These are phyloP conservation scores for Trichoderma gamsii DNA, from an alignment of 495 filamentous ascomycete genomes.

Conservation along the genomic window DNA sequence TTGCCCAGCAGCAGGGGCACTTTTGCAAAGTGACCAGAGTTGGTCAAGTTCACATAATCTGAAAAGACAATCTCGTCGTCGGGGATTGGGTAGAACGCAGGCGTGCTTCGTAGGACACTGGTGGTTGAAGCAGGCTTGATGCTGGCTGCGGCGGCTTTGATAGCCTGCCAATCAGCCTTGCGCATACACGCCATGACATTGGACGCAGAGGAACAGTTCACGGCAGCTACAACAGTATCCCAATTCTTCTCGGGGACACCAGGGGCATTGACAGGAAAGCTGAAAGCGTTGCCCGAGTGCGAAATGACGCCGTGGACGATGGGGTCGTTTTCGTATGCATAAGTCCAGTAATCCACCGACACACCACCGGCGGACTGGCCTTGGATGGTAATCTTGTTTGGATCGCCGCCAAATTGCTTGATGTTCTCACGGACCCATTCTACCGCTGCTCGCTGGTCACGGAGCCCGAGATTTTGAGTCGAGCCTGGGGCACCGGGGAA, in stretches of 20 bases:
- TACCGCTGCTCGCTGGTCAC: constrained; percentile 58
- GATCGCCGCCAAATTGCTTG: constrained; percentile 54
- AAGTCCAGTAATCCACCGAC: constrained; percentile 48
- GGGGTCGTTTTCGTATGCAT: constrained; percentile 41
- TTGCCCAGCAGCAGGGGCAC: constrained; percentile 31
- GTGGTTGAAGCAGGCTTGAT: constrained; percentile 22
- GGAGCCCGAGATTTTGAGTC: constrained; percentile 54
- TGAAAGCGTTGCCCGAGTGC: constrained; percentile 48
- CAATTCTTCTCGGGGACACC: constrained; percentile 24
- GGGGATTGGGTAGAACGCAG: constrained; percentile 41
- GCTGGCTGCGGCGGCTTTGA: constrained; percentile 29
- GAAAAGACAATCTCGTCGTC: constrained; percentile 43
- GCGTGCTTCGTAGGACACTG: constrained; percentile 18
- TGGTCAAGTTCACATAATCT: constrained; percentile 31
- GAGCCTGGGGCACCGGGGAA: constrained; percentile 43
- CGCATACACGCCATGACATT: constrained; percentile 44
- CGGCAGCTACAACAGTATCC: constrained; percentile 31
- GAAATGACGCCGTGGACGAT: constrained; percentile 44
- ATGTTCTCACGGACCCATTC: constrained; percentile 55
- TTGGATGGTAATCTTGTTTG: constrained; percentile 45
- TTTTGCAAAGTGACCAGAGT: constrained; percentile 42
- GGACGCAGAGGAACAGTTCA: constrained; percentile 32
- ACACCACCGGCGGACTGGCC: constrained; percentile 50
- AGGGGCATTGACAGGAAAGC: constrained; percentile 33
- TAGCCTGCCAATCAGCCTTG: constrained; percentile 24